A percentile compares a stretch with the other conserved stretches of the same genome.
phyloP scores from a whole-genome alignment of 768 basidiomycete genomes.

The Agaricus bisporus region DNA sequence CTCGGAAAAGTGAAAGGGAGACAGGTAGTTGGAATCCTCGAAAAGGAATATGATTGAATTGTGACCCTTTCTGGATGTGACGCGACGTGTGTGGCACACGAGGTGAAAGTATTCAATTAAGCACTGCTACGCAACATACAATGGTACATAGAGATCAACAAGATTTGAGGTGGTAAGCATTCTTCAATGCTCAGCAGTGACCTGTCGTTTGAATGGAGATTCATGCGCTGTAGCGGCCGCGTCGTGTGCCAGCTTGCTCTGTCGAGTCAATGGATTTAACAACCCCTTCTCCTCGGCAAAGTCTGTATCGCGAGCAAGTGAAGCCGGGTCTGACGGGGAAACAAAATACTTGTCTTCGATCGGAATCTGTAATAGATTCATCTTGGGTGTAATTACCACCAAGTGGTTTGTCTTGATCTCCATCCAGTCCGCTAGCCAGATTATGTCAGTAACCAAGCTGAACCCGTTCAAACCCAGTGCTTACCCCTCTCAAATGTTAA shows the following conservation, averaged over 20 bases:
- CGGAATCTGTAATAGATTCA: slow-evolving; percentile 92
- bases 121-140: background rate
- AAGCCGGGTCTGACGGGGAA: slow-evolving; percentile 75
- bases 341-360: slow-evolving; percentile 93
- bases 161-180: background rate
- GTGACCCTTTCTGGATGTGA: slow-evolving; percentile 6
- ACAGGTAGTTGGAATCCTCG: background rate
- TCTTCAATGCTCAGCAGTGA: background rate
- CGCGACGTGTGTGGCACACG: too few relatives aligned
- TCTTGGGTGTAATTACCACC: slow-evolving; percentile 92
- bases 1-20: too few relatives aligned
- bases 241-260: slow-evolving; percentile 16
- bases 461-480: background rate
- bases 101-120: background rate
- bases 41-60: background rate
- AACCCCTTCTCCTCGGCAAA: slow-evolving; percentile 90
- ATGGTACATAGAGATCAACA: background rate
- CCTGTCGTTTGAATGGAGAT: background rate
- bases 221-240: background rate
- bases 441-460: background rate
- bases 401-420: slow-evolving; percentile 96
- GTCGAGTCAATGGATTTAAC: slow-evolving; percentile 45
- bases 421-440: slow-evolving; percentile 86
- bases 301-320: slow-evolving; percentile 62
- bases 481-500: slow-evolving; percentile 92